phyloP scores from a whole-genome alignment of 495 filamentous ascomycete genomes.

The Penicillium manginii region DNA sequence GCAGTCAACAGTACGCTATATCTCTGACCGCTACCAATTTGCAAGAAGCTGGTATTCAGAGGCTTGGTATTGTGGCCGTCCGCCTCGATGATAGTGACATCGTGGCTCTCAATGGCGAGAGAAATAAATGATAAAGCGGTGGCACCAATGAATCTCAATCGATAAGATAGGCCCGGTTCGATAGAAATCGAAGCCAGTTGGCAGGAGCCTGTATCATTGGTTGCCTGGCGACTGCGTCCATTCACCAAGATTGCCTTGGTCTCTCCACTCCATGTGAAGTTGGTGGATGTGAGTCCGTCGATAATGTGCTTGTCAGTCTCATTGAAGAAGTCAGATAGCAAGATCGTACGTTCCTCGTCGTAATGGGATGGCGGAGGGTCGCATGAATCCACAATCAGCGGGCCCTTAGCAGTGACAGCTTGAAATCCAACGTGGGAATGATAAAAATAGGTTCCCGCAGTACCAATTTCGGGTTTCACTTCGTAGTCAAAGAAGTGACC shows the following conservation, averaged over 20 bases:
- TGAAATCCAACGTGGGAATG: conserved; percentile 64
- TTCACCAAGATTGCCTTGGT: conserved; percentile 56
- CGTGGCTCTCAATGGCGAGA: conserved; percentile 56
- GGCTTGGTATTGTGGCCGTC: conserved; percentile 61
- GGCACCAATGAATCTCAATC: conserved; percentile 57
- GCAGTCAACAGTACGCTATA: conserved; percentile 56
- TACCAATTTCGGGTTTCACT: conserved; percentile 47
- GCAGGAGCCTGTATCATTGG: conserved; percentile 46
- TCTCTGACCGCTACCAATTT: conserved; percentile 58
- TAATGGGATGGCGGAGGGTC: conserved; percentile 48
- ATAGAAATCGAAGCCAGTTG: conserved; percentile 54
- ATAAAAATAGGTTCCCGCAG: conserved; percentile 63
- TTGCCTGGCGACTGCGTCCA: conserved; percentile 29
- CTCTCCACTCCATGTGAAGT: conserved; percentile 33
- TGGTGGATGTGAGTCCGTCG: conserved; percentile 32
- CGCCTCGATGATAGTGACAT: conserved; percentile 55
- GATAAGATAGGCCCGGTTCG: conserved; percentile 60
- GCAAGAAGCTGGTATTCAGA: conserved; percentile 48
- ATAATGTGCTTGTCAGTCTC: conserved; percentile 48
- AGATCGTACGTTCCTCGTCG: conserved; percentile 58
- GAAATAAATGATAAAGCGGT: conserved; percentile 55
- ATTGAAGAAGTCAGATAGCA: conserved; percentile 55
- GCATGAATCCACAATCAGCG: conserved; percentile 56
- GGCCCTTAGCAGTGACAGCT: conserved; percentile 53
- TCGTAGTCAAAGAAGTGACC: conserved; percentile 66